These are phyloP conservation scores for Gastrodia elata DNA, from an alignment of 106 monocot genomes.

Conservation along the genomic window DNA sequence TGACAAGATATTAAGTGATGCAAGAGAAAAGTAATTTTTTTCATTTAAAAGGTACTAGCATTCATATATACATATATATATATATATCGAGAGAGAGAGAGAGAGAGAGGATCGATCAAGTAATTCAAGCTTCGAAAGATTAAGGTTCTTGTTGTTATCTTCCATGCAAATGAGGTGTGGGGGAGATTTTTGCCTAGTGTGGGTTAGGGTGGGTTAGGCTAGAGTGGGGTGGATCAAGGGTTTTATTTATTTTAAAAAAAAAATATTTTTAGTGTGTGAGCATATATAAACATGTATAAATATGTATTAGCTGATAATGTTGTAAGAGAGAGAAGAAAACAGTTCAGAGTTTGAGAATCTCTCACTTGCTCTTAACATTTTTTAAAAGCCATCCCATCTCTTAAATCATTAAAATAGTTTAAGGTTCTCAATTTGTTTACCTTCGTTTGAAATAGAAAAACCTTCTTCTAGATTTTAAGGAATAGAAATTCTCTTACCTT, in stretches of 20 bases:
- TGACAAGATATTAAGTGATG: too few relatives aligned
- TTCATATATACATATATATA: neutral
- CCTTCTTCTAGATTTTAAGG: neutral
- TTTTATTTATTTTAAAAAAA: too few relatives aligned
- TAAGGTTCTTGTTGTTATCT: too few relatives aligned
- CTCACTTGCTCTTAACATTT: neutral
- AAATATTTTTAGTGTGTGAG: too few relatives aligned
- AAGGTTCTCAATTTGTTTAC: neutral
- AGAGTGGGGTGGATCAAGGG: too few relatives aligned
- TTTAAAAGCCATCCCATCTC: neutral
- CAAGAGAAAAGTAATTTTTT: too few relatives aligned
- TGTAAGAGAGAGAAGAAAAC: neutral
- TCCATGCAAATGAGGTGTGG: too few relatives aligned
- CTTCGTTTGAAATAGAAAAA: neutral
- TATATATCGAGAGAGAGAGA: neutral
- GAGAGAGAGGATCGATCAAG: neutral
- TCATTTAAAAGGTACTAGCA: too few relatives aligned
- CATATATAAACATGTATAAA: neutral
- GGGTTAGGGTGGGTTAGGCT: too few relatives aligned
- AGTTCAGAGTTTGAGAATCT: neutral
- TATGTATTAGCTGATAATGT: neutral
- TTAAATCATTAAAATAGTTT: neutral
- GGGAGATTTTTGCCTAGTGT: too few relatives aligned
- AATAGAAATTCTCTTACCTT: neutral
- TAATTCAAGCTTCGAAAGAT: too few relatives aligned